These are phyloP conservation scores for Paracorniculantispora psalliotae DNA, from an alignment of 2,329 filamentous ascomycete species.

Conservation along the genomic window DNA sequence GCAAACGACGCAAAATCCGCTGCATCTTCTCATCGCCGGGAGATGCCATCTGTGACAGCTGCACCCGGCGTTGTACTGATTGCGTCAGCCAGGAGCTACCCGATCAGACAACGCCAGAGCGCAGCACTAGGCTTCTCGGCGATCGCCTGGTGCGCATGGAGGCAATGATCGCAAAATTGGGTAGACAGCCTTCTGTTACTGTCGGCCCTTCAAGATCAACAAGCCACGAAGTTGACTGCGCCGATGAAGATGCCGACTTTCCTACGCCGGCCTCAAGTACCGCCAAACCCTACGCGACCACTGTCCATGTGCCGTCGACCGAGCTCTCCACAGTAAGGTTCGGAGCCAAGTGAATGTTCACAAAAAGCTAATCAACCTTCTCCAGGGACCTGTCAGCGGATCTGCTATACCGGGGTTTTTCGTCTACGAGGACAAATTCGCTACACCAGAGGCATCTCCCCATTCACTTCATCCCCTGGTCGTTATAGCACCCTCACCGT, in stretches of 20 bases:
- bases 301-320: background rate
- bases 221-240: conserved; percentile 2
- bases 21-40: conserved; percentile 39
- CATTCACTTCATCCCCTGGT: background rate
- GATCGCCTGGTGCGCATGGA: conserved; percentile 34
- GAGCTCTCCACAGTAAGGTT: background rate
- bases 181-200: conserved; percentile 11
- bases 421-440: background rate
- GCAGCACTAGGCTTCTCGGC: conserved; percentile 17
- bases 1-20: conserved; percentile 49
- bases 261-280: background rate
- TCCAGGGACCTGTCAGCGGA: background rate
- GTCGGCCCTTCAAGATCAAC: conserved; percentile 3
- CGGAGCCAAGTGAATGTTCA: too few species aligned
- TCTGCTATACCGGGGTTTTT: background rate
- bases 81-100: conserved; percentile 47
- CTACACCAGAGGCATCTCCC: background rate
- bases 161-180: conserved; percentile 27
- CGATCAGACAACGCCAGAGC: conserved; percentile 23
- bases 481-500: background rate
- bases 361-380: background rate
- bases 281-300: background rate
- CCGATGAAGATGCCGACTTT: conserved; percentile 14
- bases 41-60: conserved; percentile 39
- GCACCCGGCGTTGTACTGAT: conserved; percentile 35